phyloP scores from a whole-genome alignment of 1,284 basidiomycete genomes.

The Rhodotorula glutinis region DNA sequence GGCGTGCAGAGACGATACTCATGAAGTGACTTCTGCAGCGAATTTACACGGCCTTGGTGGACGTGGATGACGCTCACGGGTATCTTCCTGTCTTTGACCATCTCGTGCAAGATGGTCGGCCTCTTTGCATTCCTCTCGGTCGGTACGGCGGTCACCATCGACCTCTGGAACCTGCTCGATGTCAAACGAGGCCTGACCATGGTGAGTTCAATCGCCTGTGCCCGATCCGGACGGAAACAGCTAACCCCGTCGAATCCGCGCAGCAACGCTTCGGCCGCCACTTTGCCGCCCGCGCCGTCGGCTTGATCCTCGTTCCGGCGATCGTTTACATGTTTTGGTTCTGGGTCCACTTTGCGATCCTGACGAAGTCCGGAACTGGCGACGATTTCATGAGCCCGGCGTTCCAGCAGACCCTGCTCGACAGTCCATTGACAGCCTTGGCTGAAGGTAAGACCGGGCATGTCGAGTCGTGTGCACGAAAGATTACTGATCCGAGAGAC shows the following conservation, averaged over 20 bases:
- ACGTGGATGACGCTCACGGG: slow-evolving; percentile 88
- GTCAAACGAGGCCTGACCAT: slow-evolving; percentile 75
- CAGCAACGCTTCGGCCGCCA: slow-evolving; percentile 88
- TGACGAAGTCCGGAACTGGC: slow-evolving; percentile 86
- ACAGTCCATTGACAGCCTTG: slow-evolving; percentile 86
- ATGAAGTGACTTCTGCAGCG: slow-evolving; percentile 54
- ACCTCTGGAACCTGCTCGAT: slow-evolving; percentile 94
- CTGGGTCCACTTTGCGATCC: slow-evolving; percentile 89
- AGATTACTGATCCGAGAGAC: too few relatives aligned
- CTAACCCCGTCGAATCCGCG: neutral
- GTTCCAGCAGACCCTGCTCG: slow-evolving; percentile 92
- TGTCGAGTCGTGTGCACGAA: too few relatives aligned
- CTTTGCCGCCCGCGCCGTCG: slow-evolving; percentile 78
- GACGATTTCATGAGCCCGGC: slow-evolving; percentile 96
- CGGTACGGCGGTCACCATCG: slow-evolving; percentile 84
- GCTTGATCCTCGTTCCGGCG: slow-evolving; percentile 84
- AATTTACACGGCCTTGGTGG: slow-evolving; percentile 90
- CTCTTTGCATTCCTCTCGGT: slow-evolving; percentile 86
- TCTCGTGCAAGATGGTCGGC: slow-evolving; percentile 98
- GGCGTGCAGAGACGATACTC: too few relatives aligned
- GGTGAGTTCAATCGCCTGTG: slow-evolving; percentile 56
- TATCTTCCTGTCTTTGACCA: slow-evolving; percentile 86
- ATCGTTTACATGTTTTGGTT: slow-evolving; percentile 93
- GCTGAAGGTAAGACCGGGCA: slow-evolving; percentile 68
- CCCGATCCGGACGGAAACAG: too few relatives aligned